Evolutionary conservation across 2,329 filamentous ascomycete species (phyloP).

Genomic region (Cadophora malorum): DNA sequence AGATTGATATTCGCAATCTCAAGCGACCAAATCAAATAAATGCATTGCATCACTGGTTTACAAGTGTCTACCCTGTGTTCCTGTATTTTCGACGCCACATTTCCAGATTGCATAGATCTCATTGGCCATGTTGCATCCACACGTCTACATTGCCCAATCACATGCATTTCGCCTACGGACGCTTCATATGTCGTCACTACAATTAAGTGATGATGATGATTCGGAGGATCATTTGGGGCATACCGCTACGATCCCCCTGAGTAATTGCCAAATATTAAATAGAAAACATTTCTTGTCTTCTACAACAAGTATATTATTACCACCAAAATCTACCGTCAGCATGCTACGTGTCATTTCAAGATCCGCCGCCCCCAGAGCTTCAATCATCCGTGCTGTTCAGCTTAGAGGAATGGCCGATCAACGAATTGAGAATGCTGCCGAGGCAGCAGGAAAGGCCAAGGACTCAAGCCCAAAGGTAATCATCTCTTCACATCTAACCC

Average conservation of each 20-base stretch:
- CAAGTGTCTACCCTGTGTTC: too few relatives aligned
- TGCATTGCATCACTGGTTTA: too few relatives aligned
- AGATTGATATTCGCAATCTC: too few relatives aligned
- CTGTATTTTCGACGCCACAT: too few relatives aligned
- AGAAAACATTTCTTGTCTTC: background rate
- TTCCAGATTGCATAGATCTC: too few relatives aligned
- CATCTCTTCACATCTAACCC: too few relatives aligned
- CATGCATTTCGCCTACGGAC: background rate
- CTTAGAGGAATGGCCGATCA: slow-evolving; percentile 6
- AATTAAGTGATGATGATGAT: background rate
- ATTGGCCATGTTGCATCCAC: too few relatives aligned
- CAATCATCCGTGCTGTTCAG: background rate
- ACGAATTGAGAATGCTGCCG: background rate
- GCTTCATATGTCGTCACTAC: slow-evolving; percentile 7
- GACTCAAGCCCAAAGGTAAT: background rate
- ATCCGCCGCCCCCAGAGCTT: slow-evolving; percentile 8
- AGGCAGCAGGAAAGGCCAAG: slow-evolving; percentile 5
- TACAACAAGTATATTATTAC: background rate
- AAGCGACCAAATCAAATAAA: too few relatives aligned
- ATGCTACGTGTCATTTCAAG: slow-evolving; percentile 5
- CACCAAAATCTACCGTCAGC: background rate
- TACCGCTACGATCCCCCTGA: background rate
- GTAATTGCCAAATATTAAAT: background rate
- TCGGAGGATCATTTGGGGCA: background rate
- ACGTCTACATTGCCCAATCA: background rate